These are phyloP conservation scores for Sarcomyxa edulis DNA, from an alignment of 768 basidiomycete genomes.

Conservation along the genomic window DNA sequence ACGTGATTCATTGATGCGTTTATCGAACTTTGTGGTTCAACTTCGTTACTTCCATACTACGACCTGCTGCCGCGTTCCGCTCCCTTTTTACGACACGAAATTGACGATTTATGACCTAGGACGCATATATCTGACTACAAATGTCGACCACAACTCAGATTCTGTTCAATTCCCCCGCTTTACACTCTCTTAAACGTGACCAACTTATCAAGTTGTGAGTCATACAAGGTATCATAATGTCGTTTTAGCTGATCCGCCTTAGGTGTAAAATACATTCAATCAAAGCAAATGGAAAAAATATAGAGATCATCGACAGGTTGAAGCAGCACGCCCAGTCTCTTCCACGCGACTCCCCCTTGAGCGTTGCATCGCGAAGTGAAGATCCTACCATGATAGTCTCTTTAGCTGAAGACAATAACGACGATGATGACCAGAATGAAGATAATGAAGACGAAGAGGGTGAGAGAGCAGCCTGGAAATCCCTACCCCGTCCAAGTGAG, in stretches of 20 bases:
- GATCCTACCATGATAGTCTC: conserved; percentile 11
- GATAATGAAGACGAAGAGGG: conserved; percentile 15
- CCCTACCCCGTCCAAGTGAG: conserved; percentile 58
- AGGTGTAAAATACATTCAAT: conserved; percentile 79
- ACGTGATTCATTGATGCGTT: too few relatives aligned
- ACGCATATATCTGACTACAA: not conserved
- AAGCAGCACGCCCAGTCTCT: conserved; percentile 64
- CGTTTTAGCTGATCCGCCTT: too few relatives aligned
- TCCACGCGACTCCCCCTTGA: conserved; percentile 50
- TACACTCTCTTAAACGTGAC: conserved; percentile 78
- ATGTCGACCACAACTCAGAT: conserved; percentile 78
- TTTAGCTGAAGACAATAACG: conserved; percentile 15
- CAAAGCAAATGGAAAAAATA: conserved; percentile 77
- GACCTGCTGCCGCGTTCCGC: too few relatives aligned
- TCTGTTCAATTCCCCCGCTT: conserved; percentile 77
- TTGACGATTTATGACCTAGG: not conserved
- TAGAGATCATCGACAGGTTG: conserved; percentile 64
- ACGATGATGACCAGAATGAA: conserved; percentile 21
- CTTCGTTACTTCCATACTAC: too few relatives aligned
- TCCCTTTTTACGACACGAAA: too few relatives aligned
- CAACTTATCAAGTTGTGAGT: conserved; percentile 82
- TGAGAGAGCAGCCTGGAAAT: conserved; percentile 3
- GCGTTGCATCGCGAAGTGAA: conserved; percentile 51
- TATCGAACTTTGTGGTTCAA: too few relatives aligned
- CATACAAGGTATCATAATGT: too few relatives aligned